phyloP scores from a whole-genome alignment of 257 asterid genomes.

The Solanum stenotomum region DNA sequence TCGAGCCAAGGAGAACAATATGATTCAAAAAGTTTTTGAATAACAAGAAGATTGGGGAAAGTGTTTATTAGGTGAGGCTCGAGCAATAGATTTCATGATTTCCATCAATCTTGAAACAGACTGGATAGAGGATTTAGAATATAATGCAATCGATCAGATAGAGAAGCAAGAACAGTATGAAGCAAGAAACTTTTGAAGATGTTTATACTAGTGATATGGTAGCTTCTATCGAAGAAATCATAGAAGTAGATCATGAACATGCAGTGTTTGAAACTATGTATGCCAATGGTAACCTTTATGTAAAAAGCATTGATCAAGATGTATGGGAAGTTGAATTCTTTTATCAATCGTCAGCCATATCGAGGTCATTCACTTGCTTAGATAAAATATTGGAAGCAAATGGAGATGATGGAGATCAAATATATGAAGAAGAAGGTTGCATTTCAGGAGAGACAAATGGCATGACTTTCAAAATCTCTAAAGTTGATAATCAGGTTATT shows the following conservation, averaged over 20 bases:
- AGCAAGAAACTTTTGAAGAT: no score
- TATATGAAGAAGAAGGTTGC: background rate
- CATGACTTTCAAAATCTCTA: background rate
- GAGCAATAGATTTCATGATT: no score
- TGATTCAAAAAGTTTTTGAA: no score
- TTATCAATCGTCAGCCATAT: background rate
- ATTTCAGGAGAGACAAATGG: background rate
- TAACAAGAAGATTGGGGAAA: no score
- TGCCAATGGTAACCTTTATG: constrained; percentile 8
- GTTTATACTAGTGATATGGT: no score
- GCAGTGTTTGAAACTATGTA: background rate
- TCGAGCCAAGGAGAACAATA: no score
- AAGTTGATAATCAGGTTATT: background rate
- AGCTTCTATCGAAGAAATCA: background rate
- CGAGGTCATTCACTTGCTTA: background rate
- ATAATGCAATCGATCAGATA: no score
- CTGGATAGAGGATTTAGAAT: no score
- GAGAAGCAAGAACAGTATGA: no score
- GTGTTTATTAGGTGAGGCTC: no score
- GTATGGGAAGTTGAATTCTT: background rate
- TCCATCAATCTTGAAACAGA: no score
- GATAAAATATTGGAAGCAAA: background rate
- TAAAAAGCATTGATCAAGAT: background rate
- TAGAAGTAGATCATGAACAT: background rate
- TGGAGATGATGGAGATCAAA: background rate